Evolutionary conservation across 75 land plant species (phyloP).

Genomic region (Adiantum capillusveneris): DNA sequence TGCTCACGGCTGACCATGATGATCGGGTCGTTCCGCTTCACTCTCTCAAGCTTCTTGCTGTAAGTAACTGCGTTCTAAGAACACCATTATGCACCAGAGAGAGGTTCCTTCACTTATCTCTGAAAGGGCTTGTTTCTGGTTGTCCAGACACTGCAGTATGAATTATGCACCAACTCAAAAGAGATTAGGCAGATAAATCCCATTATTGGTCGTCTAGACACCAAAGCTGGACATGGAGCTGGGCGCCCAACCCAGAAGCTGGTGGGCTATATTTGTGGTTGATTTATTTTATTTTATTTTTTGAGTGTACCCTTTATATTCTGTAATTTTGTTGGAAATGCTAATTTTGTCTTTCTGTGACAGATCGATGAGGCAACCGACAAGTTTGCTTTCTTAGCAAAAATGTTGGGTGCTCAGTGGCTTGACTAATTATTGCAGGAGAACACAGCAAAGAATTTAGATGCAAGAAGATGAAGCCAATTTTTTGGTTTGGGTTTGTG

Average conservation of each 20-base stretch:
- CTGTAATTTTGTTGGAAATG: neutral
- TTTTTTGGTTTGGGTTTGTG: too few species aligned
- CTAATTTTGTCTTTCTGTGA: neutral
- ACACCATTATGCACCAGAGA: neutral
- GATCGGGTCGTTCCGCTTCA: constrained; percentile 97
- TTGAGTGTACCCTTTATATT: too few species aligned
- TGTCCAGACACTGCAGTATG: constrained; percentile 80
- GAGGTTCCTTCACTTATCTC: too few species aligned
- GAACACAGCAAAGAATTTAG: too few species aligned
- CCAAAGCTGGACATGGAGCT: constrained; percentile 95
- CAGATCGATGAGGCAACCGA: constrained; percentile 92
- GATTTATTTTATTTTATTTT: neutral
- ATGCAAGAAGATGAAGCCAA: too few species aligned
- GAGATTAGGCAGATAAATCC: constrained; percentile 77
- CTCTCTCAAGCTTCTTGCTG: constrained; percentile 81
- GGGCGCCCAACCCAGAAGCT: constrained; percentile 91
- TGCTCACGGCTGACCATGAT: constrained; percentile 97
- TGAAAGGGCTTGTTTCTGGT: neutral
- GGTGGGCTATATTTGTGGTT: constrained; percentile 17
- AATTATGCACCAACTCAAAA: constrained; percentile 62
- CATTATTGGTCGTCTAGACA: constrained; percentile 86
- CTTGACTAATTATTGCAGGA: constrained; percentile 26
- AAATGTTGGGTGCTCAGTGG: constrained; percentile 63
- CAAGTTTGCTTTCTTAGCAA: constrained; percentile 74
- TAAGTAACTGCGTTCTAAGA: constrained; percentile 27